Percentiles rank a stretch among this genome's conserved stretches.
These are phyloP conservation scores for Didymella keratinophila DNA, from an alignment of 2,329 filamentous ascomycete species.

Conservation along the genomic window DNA sequence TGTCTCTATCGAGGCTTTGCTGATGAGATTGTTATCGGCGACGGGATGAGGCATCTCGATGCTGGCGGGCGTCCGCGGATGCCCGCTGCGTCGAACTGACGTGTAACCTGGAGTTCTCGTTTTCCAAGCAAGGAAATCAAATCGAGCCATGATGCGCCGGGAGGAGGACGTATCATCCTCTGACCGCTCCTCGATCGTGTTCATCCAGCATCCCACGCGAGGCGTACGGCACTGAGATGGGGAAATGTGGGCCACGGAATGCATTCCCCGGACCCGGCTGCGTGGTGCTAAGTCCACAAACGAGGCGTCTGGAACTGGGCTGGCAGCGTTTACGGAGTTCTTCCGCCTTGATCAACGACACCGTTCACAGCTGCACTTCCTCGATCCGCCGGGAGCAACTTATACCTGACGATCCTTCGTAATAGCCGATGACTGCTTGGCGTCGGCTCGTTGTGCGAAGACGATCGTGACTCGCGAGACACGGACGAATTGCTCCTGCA, in stretches of 20 bases:
- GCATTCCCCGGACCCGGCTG: constrained; percentile 35
- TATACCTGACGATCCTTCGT: background rate
- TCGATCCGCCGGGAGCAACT: background rate
- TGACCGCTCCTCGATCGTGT: constrained; percentile 35
- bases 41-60: constrained; percentile 27
- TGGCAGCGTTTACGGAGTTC: constrained; percentile 15
- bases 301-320: constrained; percentile 26
- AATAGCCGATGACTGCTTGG: background rate
- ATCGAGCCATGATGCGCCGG: constrained; percentile 17
- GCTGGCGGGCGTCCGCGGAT: constrained; percentile 16
- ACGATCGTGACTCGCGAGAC: constrained; percentile 6
- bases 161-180: constrained; percentile 26
- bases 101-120: constrained; percentile 22
- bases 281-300: constrained; percentile 28
- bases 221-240: constrained; percentile 32
- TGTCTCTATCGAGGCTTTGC: constrained; percentile 18
- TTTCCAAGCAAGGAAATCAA: constrained; percentile 22
- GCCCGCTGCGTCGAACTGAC: constrained; percentile 8
- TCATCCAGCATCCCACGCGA: constrained; percentile 34
- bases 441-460: constrained; percentile 1
- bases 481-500: constrained; percentile 27
- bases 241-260: constrained; percentile 36
- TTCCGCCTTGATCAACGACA: constrained; percentile 22
- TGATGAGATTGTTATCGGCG: constrained; percentile 18
- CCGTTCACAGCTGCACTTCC: constrained; percentile 9